A percentile compares a stretch with the other conserved stretches of the same genome.
Evolutionary conservation across 2,329 filamentous ascomycete species (phyloP).

Genomic region (Ramularia collo-cygni): DNA sequence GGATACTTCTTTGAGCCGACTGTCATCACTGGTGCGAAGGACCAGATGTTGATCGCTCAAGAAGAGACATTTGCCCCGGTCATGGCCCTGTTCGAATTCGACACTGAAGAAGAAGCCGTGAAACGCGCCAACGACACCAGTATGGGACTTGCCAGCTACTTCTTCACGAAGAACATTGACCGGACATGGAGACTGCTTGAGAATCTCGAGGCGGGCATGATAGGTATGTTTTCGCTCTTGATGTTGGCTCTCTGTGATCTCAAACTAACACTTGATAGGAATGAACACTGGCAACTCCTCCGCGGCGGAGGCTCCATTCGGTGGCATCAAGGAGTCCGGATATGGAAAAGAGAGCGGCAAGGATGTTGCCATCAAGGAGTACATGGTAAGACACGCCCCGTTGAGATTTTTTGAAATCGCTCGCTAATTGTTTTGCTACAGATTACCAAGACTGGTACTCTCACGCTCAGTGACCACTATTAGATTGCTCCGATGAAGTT

Average conservation of each 20-base stretch:
- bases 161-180: conserved; percentile 62
- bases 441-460: conserved; percentile 59
- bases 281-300: conserved; percentile 51
- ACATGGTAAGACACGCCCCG: conserved; percentile 28
- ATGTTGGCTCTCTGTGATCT: background rate
- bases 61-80: conserved; percentile 64
- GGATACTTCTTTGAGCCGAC: conserved; percentile 68
- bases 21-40: conserved; percentile 53
- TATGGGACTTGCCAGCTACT: conserved; percentile 61
- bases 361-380: conserved; percentile 58
- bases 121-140: conserved; percentile 53
- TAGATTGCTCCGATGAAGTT: conserved; percentile 19
- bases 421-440: conserved; percentile 1
- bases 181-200: conserved; percentile 60
- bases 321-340: conserved; percentile 61
- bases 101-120: conserved; percentile 59
- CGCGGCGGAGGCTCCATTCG: conserved; percentile 60
- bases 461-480: conserved; percentile 53
- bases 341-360: conserved; percentile 64
- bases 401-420: conserved; percentile 21
- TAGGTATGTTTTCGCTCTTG: conserved; percentile 50
- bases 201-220: conserved; percentile 63
- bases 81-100: conserved; percentile 57
- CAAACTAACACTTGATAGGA: background rate
- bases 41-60: conserved; percentile 49